Base-by-base conservation (phyloP, 2,329 filamentous ascomycete species). In the Colletotrichum theobromicola region DNA sequence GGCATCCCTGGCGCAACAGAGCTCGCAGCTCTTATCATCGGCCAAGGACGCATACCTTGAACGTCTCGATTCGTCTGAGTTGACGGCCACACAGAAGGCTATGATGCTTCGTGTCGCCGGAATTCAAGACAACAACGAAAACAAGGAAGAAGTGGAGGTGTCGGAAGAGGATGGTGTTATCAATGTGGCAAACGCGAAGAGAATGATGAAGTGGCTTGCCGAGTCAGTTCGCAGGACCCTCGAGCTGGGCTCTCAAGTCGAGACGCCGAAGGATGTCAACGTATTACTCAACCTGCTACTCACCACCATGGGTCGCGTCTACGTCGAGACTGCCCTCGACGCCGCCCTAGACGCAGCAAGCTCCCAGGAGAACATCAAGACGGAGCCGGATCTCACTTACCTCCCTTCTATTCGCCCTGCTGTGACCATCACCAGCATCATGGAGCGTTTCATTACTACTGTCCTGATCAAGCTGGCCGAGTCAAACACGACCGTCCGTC, bases 161-260 rank as follows among this genome's bases (percentile, higher is more conserved):
- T 93, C 93, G 0, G 97, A 98, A 74, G 93, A 96, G 80, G 96
- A 99, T 80, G 97, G 97, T 37, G 89, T 92, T 71, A 87, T 98
- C 30, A 96, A 93, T 78, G 88, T 97, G 6, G 88, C 92, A n/a
- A 95, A 94, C 82, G 95, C 96, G n/a, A 98, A 98, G 85, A 91
- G 97, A 72, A 99, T 99, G 96, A 90, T 99, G 75, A 97, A 95
- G 82, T 99, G 97, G 97, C 87, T 99, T 53, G 97, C 97, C 4
- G 97, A 99, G 86, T 95, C 95, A 76, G 96, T 99, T 28, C 94
- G 97, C 50, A 90, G 97, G 76, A 95, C 95, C 0, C 88, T 99
- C 12, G 97, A 99, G 83, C 88, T 99, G n/a, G 95, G 94, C 28
- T 93, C 94, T 28, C 93, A 93, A 66, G 93, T 90, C 72, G 97